phyloP scores from a whole-genome alignment of 805 yeast genomes.

The Saturnispora sanitii region DNA sequence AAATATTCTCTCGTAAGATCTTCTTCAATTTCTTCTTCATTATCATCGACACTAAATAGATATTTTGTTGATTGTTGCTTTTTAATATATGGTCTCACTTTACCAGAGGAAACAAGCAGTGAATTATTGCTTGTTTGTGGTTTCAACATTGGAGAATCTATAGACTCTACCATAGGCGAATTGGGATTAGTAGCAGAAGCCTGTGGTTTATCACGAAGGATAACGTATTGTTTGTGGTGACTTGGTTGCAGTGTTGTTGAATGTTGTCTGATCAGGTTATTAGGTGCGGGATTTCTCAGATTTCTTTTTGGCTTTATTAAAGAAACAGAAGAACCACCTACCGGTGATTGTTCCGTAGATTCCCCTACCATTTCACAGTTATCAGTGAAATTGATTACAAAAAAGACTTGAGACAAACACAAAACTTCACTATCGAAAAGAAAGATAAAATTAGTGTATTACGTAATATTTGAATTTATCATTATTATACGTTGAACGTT shows the following conservation, averaged over 20 bases:
- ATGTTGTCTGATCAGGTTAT: conserved; percentile 14
- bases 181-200: conserved; percentile 6
- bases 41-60: conserved; percentile 76
- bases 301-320: conserved; percentile 8
- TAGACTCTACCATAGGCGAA: conserved; percentile 13
- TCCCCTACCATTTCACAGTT: neutral
- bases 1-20: conserved; percentile 50
- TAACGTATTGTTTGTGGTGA: conserved; percentile 26
- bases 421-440: too few relatives aligned
- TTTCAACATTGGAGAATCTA: conserved; percentile 11
- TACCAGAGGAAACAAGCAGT: conserved; percentile 1
- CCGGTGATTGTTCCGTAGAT: neutral
- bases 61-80: conserved; percentile 26
- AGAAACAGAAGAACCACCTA: neutral
- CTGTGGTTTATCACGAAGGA: conserved; percentile 21
- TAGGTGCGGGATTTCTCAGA: conserved; percentile 15
- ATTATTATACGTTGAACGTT: too few relatives aligned
- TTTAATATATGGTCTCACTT: conserved; percentile 19
- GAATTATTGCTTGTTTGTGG: conserved; percentile 6
- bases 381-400: neutral
- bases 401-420: too few relatives aligned
- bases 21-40: conserved; percentile 58
- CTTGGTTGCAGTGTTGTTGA: conserved; percentile 12
- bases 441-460: too few relatives aligned
- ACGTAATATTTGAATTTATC: too few relatives aligned